phyloP scores from a whole-genome alignment of 2,329 filamentous ascomycete species.

The Colletotrichum karsti region DNA sequence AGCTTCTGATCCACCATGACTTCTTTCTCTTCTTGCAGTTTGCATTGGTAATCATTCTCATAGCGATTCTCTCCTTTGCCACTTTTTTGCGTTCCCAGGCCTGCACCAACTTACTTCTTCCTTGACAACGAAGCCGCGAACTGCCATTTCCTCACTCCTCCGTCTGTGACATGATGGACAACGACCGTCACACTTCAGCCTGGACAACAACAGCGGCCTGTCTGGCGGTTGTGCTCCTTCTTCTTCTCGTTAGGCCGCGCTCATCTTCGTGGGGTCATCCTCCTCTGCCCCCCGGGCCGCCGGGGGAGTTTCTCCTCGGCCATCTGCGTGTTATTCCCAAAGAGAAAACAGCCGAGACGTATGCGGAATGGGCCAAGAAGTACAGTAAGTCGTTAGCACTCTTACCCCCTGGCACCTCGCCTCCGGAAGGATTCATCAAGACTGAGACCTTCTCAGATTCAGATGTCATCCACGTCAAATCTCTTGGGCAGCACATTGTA shows the following conservation, averaged over 20 bases:
- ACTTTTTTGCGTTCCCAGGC: too few species aligned
- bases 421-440: background rate
- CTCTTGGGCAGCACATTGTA: slow-evolving; percentile 44
- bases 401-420: too few species aligned
- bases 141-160: too few species aligned
- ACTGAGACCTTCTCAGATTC: slow-evolving; percentile 28
- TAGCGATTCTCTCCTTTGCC: background rate
- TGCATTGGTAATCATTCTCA: background rate
- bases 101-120: too few species aligned
- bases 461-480: slow-evolving; percentile 40
- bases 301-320: slow-evolving; percentile 43
- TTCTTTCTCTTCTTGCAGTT: background rate
- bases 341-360: slow-evolving; percentile 25
- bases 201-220: slow-evolving; percentile 11
- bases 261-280: slow-evolving; percentile 9
- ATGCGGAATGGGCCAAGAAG: slow-evolving; percentile 41
- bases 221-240: slow-evolving; percentile 5
- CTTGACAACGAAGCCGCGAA: too few species aligned
- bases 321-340: slow-evolving; percentile 45
- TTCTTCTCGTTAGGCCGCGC: slow-evolving; percentile 8
- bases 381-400: slow-evolving; percentile 71
- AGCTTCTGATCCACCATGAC: background rate
- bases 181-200: background rate
- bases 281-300: slow-evolving; percentile 29
- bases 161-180: background rate